Percentiles rank a stretch among this genome's conserved stretches.
phyloP scores from a whole-genome alignment of 2,329 filamentous ascomycete species.

The Incumbomyces lentus region DNA sequence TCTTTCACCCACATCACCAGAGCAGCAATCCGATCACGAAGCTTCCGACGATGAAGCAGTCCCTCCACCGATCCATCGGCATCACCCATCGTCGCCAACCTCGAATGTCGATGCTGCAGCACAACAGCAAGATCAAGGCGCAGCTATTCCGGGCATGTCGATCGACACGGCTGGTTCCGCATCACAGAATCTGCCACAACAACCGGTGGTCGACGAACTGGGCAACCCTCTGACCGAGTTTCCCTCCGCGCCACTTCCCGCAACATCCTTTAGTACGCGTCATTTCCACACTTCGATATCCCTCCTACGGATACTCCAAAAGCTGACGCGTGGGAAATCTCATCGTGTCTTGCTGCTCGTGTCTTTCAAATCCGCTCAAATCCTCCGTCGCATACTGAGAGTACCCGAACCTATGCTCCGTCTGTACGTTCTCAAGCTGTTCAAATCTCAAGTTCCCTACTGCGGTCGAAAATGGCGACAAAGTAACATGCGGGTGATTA shows the following conservation, averaged over 20 bases:
- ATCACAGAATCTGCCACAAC: background rate
- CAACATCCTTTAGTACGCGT: conserved; percentile 72
- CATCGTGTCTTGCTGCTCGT: conserved; percentile 90
- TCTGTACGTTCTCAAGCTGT: conserved; percentile 91
- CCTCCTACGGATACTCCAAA: conserved; percentile 91
- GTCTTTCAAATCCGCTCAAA: conserved; percentile 87
- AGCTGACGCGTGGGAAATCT: conserved; percentile 90
- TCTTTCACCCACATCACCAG: conserved; percentile 19
- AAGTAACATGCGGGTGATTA: conserved; percentile 97
- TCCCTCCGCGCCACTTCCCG: conserved; percentile 51
- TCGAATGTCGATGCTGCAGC: conserved; percentile 23
- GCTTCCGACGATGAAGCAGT: conserved; percentile 59
- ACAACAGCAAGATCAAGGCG: background rate
- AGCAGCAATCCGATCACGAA: conserved; percentile 12
- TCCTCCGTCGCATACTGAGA: conserved; percentile 82
- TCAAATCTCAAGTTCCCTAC: conserved; percentile 97
- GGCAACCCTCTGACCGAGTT: conserved; percentile 53
- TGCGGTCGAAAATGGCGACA: conserved; percentile 97
- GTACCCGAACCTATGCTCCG: conserved; percentile 79
- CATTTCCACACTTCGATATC: conserved; percentile 96
- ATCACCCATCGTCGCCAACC: conserved; percentile 37
- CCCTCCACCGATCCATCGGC: conserved; percentile 68
- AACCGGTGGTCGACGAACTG: conserved; percentile 67
- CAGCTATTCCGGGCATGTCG: conserved; percentile 17
- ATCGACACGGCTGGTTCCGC: conserved; percentile 18